These are phyloP conservation scores for Marsdenia floribunda DNA, from an alignment of 257 asterid species.

Conservation along the genomic window DNA sequence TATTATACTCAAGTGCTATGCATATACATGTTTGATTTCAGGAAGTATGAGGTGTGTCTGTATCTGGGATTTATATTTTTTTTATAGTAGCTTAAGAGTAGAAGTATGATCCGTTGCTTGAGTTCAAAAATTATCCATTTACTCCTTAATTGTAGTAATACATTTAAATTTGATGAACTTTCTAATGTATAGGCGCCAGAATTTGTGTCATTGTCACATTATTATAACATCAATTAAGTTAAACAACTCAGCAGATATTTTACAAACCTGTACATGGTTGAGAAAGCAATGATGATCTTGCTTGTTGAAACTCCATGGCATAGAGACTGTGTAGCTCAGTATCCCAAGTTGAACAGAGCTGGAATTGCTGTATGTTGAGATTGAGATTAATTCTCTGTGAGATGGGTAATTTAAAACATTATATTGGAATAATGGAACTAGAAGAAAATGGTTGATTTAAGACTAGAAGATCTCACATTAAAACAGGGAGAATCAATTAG, in stretches of 20 bases:
- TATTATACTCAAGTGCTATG: too few species aligned
- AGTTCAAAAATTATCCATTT: too few species aligned
- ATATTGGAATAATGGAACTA: neutral
- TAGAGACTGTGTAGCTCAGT: constrained; percentile 55
- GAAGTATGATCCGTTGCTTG: neutral
- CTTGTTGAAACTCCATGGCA: constrained; percentile 58
- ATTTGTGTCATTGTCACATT: constrained; percentile 7
- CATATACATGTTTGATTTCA: neutral
- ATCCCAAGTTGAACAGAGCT: constrained; percentile 54
- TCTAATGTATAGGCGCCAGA: constrained; percentile 13
- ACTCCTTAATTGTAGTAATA: neutral
- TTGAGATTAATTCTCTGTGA: constrained; percentile 6
- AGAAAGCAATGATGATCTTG: constrained; percentile 49
- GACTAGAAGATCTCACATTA: constrained; percentile 31
- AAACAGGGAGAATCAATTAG: constrained; percentile 43
- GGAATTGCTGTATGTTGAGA: constrained; percentile 44
- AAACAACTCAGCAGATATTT: constrained; percentile 17
- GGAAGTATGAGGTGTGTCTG: neutral
- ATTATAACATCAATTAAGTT: constrained; percentile 11
- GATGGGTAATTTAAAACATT: neutral
- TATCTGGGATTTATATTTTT: neutral
- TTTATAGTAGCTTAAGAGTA: neutral
- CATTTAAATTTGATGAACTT: constrained; percentile 16
- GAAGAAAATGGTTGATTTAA: neutral
- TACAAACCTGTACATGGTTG: constrained; percentile 60